These are phyloP conservation scores for Arabis alpina DNA, from an alignment of 345 rosid species.

Conservation along the genomic window DNA sequence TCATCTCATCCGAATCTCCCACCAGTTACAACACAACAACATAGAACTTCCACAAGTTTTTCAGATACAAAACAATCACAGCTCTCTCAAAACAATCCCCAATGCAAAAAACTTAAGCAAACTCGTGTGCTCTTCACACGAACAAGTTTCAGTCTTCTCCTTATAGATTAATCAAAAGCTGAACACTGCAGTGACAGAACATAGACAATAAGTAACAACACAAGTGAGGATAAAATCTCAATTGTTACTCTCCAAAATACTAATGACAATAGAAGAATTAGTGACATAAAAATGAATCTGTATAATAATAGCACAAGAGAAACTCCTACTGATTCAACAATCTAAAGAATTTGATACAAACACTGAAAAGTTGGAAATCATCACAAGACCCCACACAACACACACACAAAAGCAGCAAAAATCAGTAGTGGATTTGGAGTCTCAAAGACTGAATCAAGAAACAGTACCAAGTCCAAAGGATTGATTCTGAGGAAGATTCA, in stretches of 20 bases:
- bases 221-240: constrained; percentile 3
- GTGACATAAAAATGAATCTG: too few relatives aligned
- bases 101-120: not conserved
- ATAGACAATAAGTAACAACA: not conserved
- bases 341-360: not conserved
- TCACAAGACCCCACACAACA: not conserved
- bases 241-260: not conserved
- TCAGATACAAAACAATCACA: not conserved
- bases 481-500: not conserved
- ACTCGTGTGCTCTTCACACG: not conserved
- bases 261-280: not conserved
- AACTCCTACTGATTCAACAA: not conserved
- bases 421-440: not conserved
- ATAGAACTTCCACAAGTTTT: constrained; percentile 36
- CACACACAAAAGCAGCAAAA: constrained; percentile 7
- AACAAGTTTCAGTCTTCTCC: not conserved
- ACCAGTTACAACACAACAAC: constrained; percentile 59
- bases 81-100: not conserved
- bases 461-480: constrained; percentile 2
- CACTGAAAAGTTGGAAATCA: constrained; percentile 1
- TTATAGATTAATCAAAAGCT: not conserved
- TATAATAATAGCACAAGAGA: not conserved
- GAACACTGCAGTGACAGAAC: constrained; percentile 11
- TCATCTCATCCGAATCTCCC: constrained; percentile 81
- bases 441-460: not conserved